Base-by-base conservation (phyloP, 2,329 filamentous ascomycete genomes). In the Cladosporium cucumerinum region DNA sequence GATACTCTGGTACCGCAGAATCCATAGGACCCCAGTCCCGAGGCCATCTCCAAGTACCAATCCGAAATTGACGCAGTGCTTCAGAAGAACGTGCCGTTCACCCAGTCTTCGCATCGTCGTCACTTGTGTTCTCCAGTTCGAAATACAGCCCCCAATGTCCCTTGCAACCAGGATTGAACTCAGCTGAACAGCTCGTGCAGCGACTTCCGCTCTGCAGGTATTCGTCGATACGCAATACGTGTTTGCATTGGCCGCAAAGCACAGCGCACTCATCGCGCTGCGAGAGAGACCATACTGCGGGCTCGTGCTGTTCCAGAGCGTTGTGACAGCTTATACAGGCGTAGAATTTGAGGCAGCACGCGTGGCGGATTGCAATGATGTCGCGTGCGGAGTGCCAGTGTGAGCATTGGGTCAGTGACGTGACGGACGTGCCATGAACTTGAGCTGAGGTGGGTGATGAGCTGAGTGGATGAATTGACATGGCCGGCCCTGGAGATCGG, bases 241-340 rank as follows among this genome's bases (percentile, higher is more conserved):
- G 23, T 8, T 52, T 54, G 8, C 59, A 61, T 21, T 46, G 21
- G 1, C 59, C 59, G 23, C 59, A 61, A 21, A 52, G 14, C 6
- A 61, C 48, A 21, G 59, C 59, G 3, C 48, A 30, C 11, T 61
- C 16, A 16, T 28, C 23, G 18, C 59, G 59, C 8, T 23, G 30
- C n/a, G 48, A n/a, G 6, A 30, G 11, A 16, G 48, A 48, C 59
- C 59, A 61, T 26, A 28, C 32, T 14, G 32, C 18, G 5, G 59
- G 25, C 25, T 25, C 16, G 59, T 61, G 59, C 2, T 25, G 26
- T 23, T 61, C 59, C 6, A 61, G 21, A 28, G 30, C 59, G 25
- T 61, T 36, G 59, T 61, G 59, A 6, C 59, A 61, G 16, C 30
- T 43, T 25, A 61, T 61, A 30, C 59, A 61, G n/a, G 59, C 59